Conservation (phyloP, 257 asterid species). For the Parsonsia alboflavescens region DNA sequence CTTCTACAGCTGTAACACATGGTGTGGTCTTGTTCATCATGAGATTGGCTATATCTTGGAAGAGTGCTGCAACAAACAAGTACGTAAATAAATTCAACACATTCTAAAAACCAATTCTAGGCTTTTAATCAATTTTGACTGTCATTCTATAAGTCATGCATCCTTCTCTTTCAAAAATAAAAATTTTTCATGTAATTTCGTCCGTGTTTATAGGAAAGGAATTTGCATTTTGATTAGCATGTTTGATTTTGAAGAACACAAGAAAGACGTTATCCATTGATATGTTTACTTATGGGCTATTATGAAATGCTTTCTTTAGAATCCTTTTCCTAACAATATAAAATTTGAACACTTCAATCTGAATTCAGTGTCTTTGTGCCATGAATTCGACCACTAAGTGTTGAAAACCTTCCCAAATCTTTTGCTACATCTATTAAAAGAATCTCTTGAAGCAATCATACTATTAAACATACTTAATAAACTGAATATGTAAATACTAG, state of each 20-base stretch:
- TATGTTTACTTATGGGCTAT: background rate
- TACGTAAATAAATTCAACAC: slow-evolving; percentile 19
- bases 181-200: background rate
- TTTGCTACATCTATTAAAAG: too few relatives aligned
- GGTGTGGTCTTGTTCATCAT: slow-evolving; percentile 63
- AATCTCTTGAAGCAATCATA: too few relatives aligned
- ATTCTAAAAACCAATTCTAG: too few relatives aligned
- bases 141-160: background rate
- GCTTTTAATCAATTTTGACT: background rate
- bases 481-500: too few relatives aligned
- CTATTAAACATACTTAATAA: too few relatives aligned
- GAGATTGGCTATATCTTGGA: slow-evolving; percentile 76
- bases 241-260: background rate
- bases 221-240: background rate
- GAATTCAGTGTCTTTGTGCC: background rate
- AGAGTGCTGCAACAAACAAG: slow-evolving; percentile 88
- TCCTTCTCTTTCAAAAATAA: background rate
- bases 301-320: background rate
- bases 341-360: background rate
- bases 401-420: background rate
- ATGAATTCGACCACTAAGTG: background rate
- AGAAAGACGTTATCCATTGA: too few relatives aligned
- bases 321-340: background rate
- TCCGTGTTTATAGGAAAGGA: background rate
- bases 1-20: slow-evolving; percentile 44